Evolutionary conservation across 1,284 basidiomycete genomes (phyloP).

Genomic region (Heimioporus retisporus): DNA sequence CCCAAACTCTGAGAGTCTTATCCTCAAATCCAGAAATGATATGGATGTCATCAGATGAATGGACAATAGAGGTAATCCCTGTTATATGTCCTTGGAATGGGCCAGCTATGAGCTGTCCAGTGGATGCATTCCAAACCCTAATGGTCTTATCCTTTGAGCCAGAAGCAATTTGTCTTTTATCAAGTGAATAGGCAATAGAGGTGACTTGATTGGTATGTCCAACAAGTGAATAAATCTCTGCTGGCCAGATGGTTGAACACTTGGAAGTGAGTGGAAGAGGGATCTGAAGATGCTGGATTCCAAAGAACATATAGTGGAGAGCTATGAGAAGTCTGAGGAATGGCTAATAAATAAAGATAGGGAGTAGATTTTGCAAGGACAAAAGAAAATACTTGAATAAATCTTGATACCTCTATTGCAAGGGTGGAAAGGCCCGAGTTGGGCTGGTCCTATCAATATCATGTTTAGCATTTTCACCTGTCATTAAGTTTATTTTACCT

Average conservation of each 20-base stretch:
- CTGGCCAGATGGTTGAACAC: background rate
- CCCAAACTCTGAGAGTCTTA: background rate
- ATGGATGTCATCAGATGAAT: background rate
- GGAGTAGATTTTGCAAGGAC: background rate
- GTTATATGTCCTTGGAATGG: background rate
- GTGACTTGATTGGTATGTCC: background rate
- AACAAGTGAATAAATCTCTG: background rate
- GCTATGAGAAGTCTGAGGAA: background rate
- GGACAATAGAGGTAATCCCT: background rate
- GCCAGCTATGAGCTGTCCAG: background rate
- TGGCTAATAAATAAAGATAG: background rate
- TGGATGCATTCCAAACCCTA: background rate
- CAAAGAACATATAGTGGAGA: background rate
- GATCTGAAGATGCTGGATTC: background rate
- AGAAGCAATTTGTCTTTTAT: background rate
- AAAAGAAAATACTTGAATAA: background rate
- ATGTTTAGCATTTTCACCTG: background rate
- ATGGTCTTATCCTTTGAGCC: background rate
- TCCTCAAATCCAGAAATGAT: background rate
- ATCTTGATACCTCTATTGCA: background rate
- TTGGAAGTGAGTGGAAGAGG: background rate
- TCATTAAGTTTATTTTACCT: background rate
- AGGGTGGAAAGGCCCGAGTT: background rate
- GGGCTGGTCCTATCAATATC: background rate
- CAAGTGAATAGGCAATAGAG: background rate